Base-by-base conservation (phyloP, 2,329 filamentous ascomycete genomes). In the Claviceps humidiphila region DNA sequence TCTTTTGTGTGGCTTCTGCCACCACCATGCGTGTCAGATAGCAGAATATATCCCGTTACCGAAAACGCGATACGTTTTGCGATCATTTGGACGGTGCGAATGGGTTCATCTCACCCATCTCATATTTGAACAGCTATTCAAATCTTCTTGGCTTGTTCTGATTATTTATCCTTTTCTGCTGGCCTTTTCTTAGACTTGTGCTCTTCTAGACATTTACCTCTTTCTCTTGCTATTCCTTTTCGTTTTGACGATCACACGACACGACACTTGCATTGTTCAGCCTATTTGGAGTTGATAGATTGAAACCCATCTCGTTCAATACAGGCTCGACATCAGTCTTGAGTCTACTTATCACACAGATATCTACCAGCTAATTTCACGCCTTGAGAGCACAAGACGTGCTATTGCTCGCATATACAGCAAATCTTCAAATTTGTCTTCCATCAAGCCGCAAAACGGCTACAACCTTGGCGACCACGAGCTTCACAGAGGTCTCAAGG, bases 151-250 rank as follows among this genome's bases (percentile, higher is more conserved):
- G 44, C 41, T 42, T 57, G 55, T 47, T 39, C 51, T 55, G 42
- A 30, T 59, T 61, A 65, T 59, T 56, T 49, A 17, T 57, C 53
- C 58, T 59, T 66, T 5, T 22, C 37, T 50, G 24, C 62, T 59
- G 60, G 60, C 60, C 61, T 60, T 63, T 63, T 63, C 59, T 66
- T 69, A 69, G 67, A 69, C 64, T 52, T 46, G 64, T 64, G 59
- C 63, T 62, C 62, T 66, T 68, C 70, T 70, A 68, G 69, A 63
- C 24, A 38, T 62, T 59, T 55, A 50, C 30, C 58, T 57, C 17
- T 58, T 60, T 55, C 56, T 55, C 50, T 50, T 51, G 52, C 50
- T 55, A 54, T 51, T 46, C 34, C 52, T 54, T 47, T 63, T 58
- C 53, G 55, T 55, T 50, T 46, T 40, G 2, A 56, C 53, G 50